Base-by-base conservation (phyloP, 1,139 yeast genomes). In the Kluyveromyces sp. region DNA sequence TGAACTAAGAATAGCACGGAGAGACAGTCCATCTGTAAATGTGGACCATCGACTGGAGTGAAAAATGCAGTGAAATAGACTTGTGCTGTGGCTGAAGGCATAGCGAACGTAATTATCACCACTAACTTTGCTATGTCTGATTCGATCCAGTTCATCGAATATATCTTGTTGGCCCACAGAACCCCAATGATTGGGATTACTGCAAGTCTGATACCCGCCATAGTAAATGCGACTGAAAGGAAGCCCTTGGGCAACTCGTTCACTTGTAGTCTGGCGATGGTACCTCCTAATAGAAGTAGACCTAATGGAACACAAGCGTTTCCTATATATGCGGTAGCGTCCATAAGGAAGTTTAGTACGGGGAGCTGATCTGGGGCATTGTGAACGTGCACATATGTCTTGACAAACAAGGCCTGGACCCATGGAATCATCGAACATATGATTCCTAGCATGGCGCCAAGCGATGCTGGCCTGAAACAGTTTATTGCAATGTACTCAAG, bases 271-370 rank as follows among this genome's bases (percentile, higher is more conserved):
- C 95, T 68, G 1, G 94, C 79, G 39, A 87, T 78, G 3, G 95
- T 85, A 21, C 90, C 92, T 3, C 96, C 96, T 32, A 87, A 65
- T 50, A 87, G 62, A 42, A 83, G 64, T 49, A 87, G 69, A 0
- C 95, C 95, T 45, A 85, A 61, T 0, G 95, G 96, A 35, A 88
- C 95, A 45, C 84, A 78, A 0, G 95, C 95, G n/a, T 78, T 77
- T 2, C 94, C 95, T 5, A 88, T 71, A 63, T 87, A 87, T 6
- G 77, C 63, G 1, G 87, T 71, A 50, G 81, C 77, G 59, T 87
- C 95, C 76, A 87, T 82, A n/a, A 86, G 50, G 54, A 87, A 87
- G 30, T 87, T 85, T 30, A 88, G 70, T 0, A 92, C 89, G 0
- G 96, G 95, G 46, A 71, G 72, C 2, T 72, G 71, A 62, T 89